phyloP scores from a whole-genome alignment of 2,329 filamentous ascomycete species.

The Aureobasidium sp. region DNA sequence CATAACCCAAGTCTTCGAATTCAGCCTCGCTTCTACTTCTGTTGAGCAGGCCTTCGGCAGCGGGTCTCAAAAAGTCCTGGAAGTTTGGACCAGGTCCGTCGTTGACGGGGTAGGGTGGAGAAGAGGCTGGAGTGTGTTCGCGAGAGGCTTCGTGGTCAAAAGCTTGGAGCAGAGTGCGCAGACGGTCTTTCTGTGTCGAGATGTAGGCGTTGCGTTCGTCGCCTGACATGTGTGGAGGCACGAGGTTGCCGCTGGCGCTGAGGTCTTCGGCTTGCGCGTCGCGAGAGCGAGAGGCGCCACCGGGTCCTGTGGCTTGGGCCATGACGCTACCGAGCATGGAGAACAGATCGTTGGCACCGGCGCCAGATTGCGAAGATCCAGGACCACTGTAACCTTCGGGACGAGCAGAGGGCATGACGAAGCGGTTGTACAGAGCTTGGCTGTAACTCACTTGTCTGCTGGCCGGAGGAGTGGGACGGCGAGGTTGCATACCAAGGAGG shows the following conservation, averaged over 20 bases:
- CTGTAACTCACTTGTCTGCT: conserved; percentile 54
- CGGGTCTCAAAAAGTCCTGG: conserved; percentile 16
- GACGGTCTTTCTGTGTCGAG: conserved; percentile 65
- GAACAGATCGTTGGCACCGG: conserved; percentile 58
- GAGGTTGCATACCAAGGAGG: conserved; percentile 66
- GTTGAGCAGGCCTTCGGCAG: conserved; percentile 44
- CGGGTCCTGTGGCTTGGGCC: conserved; percentile 35
- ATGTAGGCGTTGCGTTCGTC: conserved; percentile 68
- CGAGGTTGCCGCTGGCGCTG: conserved; percentile 52
- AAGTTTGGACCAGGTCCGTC: background rate
- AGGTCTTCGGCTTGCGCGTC: conserved; percentile 41
- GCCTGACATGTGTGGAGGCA: conserved; percentile 60
- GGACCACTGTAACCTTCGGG: conserved; percentile 38
- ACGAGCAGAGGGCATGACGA: conserved; percentile 67
- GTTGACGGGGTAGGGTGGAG: conserved; percentile 1
- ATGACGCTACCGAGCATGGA: conserved; percentile 67
- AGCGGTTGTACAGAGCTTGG: conserved; percentile 72
- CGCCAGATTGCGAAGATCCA: conserved; percentile 19
- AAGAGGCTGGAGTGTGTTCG: conserved; percentile 20
- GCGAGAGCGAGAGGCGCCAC: conserved; percentile 24
- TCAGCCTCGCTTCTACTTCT: conserved; percentile 82
- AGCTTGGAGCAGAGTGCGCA: conserved; percentile 64
- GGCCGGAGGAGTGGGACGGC: conserved; percentile 39
- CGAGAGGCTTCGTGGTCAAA: conserved; percentile 66
- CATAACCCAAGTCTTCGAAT: conserved; percentile 52